Conservation (phyloP, 306 rosid species). For the Glycine latifolia region DNA sequence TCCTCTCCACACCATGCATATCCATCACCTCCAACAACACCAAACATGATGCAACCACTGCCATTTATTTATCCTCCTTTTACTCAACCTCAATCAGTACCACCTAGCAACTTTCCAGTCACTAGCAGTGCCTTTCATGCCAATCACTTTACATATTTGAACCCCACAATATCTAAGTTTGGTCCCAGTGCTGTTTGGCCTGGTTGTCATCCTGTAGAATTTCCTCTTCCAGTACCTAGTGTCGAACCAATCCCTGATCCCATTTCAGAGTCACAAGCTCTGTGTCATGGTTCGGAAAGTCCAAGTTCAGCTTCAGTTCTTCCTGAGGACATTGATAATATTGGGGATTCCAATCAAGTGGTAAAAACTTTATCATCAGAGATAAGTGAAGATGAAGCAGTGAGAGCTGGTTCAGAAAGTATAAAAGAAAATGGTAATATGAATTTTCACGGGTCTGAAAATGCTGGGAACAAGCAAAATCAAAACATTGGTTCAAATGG, state of each 20-base stretch:
- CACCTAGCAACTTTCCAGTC: constrained; percentile 75
- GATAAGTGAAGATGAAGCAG: constrained; percentile 55
- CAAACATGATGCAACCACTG: constrained; percentile 90
- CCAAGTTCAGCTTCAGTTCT: constrained; percentile 55
- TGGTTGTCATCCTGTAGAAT: constrained; percentile 83
- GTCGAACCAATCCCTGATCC: constrained; percentile 64
- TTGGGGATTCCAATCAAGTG: constrained; percentile 62
- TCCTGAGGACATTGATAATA: constrained; percentile 60
- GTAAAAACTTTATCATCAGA: constrained; percentile 51
- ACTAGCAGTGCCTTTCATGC: constrained; percentile 78
- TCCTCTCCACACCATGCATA: constrained; percentile 91
- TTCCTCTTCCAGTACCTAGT: constrained; percentile 75
- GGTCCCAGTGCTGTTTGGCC: constrained; percentile 79
- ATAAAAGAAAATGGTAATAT: constrained; percentile 64
- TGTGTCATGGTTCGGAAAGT: constrained; percentile 55
- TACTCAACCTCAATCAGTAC: constrained; percentile 80
- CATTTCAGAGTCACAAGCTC: constrained; percentile 59
- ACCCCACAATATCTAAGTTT: constrained; percentile 68
- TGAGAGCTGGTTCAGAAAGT: constrained; percentile 55
- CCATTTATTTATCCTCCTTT: constrained; percentile 86
- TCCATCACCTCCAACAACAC: constrained; percentile 93
- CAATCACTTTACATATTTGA: constrained; percentile 73
- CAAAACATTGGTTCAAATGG: constrained; percentile 46
- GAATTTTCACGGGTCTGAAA: constrained; percentile 53
- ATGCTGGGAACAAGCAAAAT: constrained; percentile 49